These are phyloP conservation scores for Aspergillus panamensis DNA, from an alignment of 495 filamentous ascomycete species.

Conservation along the genomic window DNA sequence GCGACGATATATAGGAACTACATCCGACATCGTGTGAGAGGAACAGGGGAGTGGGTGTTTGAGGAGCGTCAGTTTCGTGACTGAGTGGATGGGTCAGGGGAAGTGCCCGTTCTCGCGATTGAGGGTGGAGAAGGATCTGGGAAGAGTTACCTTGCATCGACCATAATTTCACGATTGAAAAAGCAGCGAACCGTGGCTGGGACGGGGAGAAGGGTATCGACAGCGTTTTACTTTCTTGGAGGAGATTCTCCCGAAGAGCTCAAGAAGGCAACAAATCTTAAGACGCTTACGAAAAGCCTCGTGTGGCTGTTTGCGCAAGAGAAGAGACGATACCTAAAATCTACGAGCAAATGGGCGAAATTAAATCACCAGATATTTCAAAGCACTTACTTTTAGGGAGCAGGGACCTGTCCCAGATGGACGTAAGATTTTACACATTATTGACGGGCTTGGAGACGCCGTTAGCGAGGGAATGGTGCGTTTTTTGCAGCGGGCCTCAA, in stretches of 20 bases:
- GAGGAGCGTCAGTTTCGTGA: not conserved
- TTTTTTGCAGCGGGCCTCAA: not conserved
- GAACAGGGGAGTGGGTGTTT: not conserved
- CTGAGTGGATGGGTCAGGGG: not conserved
- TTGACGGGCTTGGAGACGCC: not conserved
- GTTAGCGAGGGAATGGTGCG: slow-evolving; percentile 1
- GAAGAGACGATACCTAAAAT: slow-evolving; percentile 7
- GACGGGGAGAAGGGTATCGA: not conserved
- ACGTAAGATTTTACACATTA: slow-evolving; percentile 6
- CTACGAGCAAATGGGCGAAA: slow-evolving; percentile 6
- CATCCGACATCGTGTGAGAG: not conserved
- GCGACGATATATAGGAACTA: not conserved
- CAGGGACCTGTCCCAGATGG: not conserved
- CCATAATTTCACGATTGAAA: not conserved
- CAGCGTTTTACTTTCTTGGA: not conserved
- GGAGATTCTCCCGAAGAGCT: slow-evolving; percentile 6
- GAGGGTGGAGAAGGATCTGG: not conserved
- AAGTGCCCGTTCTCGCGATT: not conserved
- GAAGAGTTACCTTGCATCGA: slow-evolving; percentile 1
- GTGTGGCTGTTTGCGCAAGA: slow-evolving; percentile 9
- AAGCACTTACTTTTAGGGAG: slow-evolving; percentile 7
- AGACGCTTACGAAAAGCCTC: slow-evolving; percentile 6
- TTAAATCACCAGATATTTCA: slow-evolving; percentile 1
- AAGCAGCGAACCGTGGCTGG: not conserved
- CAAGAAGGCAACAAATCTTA: slow-evolving; percentile 2